These are phyloP conservation scores for Zizania palustris DNA, from an alignment of 202 grass and related monocot species.

Conservation along the genomic window DNA sequence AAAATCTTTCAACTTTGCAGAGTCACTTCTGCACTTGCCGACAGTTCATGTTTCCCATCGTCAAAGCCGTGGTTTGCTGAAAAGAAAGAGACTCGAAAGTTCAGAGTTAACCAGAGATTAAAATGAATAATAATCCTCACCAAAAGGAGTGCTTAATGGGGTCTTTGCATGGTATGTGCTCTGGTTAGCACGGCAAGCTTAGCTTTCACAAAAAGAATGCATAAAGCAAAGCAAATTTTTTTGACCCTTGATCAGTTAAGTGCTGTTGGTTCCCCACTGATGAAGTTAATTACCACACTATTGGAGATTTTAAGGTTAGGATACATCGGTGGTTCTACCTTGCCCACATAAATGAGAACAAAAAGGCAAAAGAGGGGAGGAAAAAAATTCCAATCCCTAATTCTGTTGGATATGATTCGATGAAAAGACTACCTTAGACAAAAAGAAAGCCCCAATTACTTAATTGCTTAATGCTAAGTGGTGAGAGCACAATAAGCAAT, in stretches of 20 bases:
- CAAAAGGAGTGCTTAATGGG: conserved; percentile 33
- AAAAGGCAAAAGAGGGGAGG: conserved; percentile 7
- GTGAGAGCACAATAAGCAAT: conserved; percentile 27
- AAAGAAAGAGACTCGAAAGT: not conserved
- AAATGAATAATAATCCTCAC: not conserved
- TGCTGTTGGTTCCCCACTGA: conserved; percentile 51
- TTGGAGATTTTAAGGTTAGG: conserved; percentile 50
- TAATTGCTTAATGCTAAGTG: conserved; percentile 30
- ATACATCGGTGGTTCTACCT: conserved; percentile 16
- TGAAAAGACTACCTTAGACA: conserved; percentile 8
- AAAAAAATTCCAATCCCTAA: not conserved
- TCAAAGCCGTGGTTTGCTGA: conserved; percentile 30
- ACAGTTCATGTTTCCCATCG: conserved; percentile 10
- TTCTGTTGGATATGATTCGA: conserved; percentile 4
- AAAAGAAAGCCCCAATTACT: not conserved
- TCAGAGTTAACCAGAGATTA: not conserved
- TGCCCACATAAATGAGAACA: conserved; percentile 51
- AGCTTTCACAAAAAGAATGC: conserved; percentile 36
- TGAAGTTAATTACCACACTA: conserved; percentile 27
- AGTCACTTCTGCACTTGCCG: conserved; percentile 51
- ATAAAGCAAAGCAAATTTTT: conserved; percentile 26
- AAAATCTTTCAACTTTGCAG: conserved; percentile 27
- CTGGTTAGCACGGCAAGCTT: conserved; percentile 25
- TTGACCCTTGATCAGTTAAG: conserved; percentile 38
- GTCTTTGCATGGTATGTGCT: conserved; percentile 26